Conservation (phyloP, 2,329 filamentous ascomycete species). For the Fusarium sp. region DNA sequence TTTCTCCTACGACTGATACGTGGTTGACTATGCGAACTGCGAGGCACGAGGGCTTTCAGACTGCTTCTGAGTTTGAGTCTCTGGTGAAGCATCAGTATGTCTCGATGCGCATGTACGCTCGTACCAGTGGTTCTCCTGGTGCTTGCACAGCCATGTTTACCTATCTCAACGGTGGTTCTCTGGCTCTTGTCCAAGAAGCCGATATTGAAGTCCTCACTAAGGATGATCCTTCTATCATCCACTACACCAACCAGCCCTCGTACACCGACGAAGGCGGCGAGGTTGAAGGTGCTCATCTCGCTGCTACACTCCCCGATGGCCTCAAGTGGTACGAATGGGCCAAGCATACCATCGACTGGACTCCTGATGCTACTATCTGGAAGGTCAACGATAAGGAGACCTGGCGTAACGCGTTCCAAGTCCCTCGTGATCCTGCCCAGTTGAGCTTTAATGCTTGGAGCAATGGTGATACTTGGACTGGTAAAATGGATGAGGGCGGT, state of each 20-base stretch:
- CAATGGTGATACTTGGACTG: conserved; percentile 67
- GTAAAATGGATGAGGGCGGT: conserved; percentile 61
- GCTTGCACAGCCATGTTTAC: conserved; percentile 65
- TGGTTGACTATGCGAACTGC: conserved; percentile 60
- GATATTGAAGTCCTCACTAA: conserved; percentile 63
- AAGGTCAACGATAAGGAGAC: conserved; percentile 61
- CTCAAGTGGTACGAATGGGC: conserved; percentile 64
- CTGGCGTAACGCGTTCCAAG: conserved; percentile 63
- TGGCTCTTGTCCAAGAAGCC: conserved; percentile 57
- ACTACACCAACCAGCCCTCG: conserved; percentile 70
- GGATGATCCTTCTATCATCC: conserved; percentile 54
- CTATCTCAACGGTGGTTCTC: conserved; percentile 52
- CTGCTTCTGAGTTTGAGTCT: conserved; percentile 59
- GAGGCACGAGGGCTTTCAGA: conserved; percentile 56
- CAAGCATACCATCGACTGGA: conserved; percentile 69
- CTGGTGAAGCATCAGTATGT: conserved; percentile 41
- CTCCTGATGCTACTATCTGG: conserved; percentile 63
- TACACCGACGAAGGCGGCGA: conserved; percentile 57
- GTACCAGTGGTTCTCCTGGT: conserved; percentile 57
- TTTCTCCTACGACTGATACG: conserved; percentile 47
- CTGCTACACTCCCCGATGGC: conserved; percentile 55
- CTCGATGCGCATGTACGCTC: conserved; percentile 59
- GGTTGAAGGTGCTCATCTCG: conserved; percentile 57
- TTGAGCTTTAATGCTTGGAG: conserved; percentile 70
- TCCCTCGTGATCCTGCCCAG: conserved; percentile 61